Evolutionary conservation across 2,329 filamentous ascomycete genomes (phyloP), one percentile per base, ranked within the genome.

Genomic region (Neofusicoccum kwambonambiense): DNA sequence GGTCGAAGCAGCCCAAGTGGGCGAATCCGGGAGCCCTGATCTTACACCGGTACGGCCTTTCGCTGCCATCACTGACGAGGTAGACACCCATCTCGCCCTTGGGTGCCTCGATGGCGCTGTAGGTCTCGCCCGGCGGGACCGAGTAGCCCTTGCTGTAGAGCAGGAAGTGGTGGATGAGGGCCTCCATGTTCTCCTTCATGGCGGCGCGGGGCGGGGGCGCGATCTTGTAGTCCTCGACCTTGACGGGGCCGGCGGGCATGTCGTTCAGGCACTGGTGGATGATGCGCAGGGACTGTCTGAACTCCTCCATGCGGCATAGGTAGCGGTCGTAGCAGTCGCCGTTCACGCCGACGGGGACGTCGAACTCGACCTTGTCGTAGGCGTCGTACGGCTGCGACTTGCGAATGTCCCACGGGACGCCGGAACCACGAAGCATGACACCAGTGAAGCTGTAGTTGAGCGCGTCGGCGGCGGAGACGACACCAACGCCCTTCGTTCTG

Each of bases 121-220:
- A 99, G 5, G 95, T 99, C 85, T 99, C 95, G 68, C 95, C 96
- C 7, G 96, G 95, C 49, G 95, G 95, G 3, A 99, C 95, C 50
- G 92, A 87, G 81, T 99, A 99, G 66, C 95, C 95, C 87, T 99
- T 99, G 79, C 93, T 98, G 84, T 94, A 99, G 62, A 99, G 89
- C 70, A 99, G 83, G 86, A 99, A 99, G 84, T 99, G 95, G 83
- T 99, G 95, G 77, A 99, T 99, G 49, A 99, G 87, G 44, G 95
- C 93, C 83, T 99, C 95, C 96, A 99, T 99, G 84, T 99, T 99
- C 87, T 99, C 95, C 87, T 99, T 99, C 95, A 99, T 99, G 75
- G 95, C 95, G 50, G 92, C 86, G 75, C 95, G 89, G n/a, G 95
- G 96, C 68, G 95, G 95, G 22, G 95, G 95, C 2, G 92, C 90